These are phyloP conservation scores for Terana coerulea DNA, from an alignment of 768 basidiomycete genomes.

Conservation along the genomic window DNA sequence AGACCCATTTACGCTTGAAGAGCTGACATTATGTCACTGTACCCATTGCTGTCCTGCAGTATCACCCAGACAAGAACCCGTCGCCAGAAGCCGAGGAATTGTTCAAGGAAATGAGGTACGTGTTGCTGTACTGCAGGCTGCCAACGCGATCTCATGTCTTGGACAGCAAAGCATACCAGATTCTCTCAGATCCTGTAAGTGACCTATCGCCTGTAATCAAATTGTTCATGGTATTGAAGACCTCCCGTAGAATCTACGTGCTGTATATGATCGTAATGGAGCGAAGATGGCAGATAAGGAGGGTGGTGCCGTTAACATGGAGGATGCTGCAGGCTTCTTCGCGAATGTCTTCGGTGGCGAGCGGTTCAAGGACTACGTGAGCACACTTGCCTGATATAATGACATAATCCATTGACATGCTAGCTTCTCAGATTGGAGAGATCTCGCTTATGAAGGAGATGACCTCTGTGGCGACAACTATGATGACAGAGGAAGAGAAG, in stretches of 20 bases:
- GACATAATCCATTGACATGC: background rate
- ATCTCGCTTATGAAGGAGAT: slow-evolving; percentile 94
- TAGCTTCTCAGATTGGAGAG: slow-evolving; percentile 77
- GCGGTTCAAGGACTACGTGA: slow-evolving; percentile 82
- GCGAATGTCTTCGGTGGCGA: slow-evolving; percentile 96
- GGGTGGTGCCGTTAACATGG: slow-evolving; percentile 72
- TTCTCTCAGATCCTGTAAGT: slow-evolving; percentile 78
- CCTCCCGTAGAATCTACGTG: slow-evolving; percentile 67
- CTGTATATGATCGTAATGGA: slow-evolving; percentile 94
- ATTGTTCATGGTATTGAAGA: background rate
- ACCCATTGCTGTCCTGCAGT: slow-evolving; percentile 44
- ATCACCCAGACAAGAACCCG: slow-evolving; percentile 93
- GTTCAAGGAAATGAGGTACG: slow-evolving; percentile 93
- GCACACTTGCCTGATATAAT: slow-evolving; percentile 27
- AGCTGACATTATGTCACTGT: slow-evolving; percentile 1
- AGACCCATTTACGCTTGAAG: background rate
- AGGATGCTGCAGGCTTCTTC: slow-evolving; percentile 94
- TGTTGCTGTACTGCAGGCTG: background rate
- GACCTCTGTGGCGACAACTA: slow-evolving; percentile 77
- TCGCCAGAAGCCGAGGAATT: slow-evolving; percentile 91
- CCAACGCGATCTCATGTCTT: slow-evolving; percentile 6
- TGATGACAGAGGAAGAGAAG: slow-evolving; percentile 92
- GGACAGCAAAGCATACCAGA: slow-evolving; percentile 89
- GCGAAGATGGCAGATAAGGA: slow-evolving; percentile 87
- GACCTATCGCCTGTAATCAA: slow-evolving; percentile 4